Conservation (phyloP, 2,329 filamentous ascomycete species). For the Penicillium expansum region DNA sequence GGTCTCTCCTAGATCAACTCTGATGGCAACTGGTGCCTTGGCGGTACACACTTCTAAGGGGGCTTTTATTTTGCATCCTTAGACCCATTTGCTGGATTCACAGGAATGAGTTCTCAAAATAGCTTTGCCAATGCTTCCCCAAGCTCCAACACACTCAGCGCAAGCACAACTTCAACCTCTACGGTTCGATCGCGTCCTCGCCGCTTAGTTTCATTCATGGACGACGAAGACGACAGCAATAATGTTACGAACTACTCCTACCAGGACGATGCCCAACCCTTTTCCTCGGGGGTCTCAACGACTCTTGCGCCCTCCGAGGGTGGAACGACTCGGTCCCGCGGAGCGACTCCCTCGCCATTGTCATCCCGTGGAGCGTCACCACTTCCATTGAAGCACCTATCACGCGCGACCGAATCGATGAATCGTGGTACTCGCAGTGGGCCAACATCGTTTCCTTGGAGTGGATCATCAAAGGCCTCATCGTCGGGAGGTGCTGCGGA, state of each 20-base stretch:
- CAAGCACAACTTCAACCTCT: slow-evolving; percentile 36
- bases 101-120: slow-evolving; percentile 45
- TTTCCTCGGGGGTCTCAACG: slow-evolving; percentile 32
- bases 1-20: slow-evolving; percentile 33
- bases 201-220: slow-evolving; percentile 44
- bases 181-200: slow-evolving; percentile 46
- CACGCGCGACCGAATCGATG: slow-evolving; percentile 30
- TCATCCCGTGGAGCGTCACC: slow-evolving; percentile 39
- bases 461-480: slow-evolving; percentile 24
- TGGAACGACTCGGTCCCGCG: slow-evolving; percentile 36
- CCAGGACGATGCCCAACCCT: slow-evolving; percentile 25
- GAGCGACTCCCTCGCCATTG: slow-evolving; percentile 41
- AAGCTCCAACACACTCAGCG: slow-evolving; percentile 34
- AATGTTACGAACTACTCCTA: slow-evolving; percentile 26
- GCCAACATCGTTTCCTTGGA: slow-evolving; percentile 25
- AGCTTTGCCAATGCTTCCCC: slow-evolving; percentile 36
- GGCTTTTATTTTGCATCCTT: slow-evolving; percentile 24
- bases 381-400: slow-evolving; percentile 39
- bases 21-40: slow-evolving; percentile 38
- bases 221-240: slow-evolving; percentile 34
- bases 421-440: slow-evolving; percentile 24
- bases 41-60: slow-evolving; percentile 26
- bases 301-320: slow-evolving; percentile 18
- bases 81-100: slow-evolving; percentile 15
- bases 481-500: slow-evolving; percentile 31